Evolutionary conservation across 179 eudicot species (phyloP).

Genomic region (Pouteria campechiana): DNA sequence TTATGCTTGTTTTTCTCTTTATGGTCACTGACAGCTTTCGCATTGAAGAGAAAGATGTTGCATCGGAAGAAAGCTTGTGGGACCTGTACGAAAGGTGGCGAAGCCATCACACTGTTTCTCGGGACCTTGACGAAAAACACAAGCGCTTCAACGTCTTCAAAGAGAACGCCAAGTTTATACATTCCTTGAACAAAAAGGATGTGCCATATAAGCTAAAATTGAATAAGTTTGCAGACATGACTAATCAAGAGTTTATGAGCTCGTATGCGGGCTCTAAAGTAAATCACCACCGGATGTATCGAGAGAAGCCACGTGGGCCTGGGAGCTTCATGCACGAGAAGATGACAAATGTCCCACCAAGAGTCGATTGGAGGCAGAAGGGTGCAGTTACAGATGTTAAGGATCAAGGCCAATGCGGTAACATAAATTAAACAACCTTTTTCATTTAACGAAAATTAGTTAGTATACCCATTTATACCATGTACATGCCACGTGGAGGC

Average conservation of each 20-base stretch:
- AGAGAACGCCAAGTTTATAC: conserved; percentile 56
- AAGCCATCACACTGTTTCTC: conserved; percentile 72
- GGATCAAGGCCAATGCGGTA: conserved; percentile 92
- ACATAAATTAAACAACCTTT: too few species aligned
- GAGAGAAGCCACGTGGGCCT: conserved; percentile 17
- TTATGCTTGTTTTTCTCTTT: conserved; percentile 32
- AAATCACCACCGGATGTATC: conserved; percentile 44
- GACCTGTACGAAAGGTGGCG: conserved; percentile 87
- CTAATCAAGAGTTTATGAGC: conserved; percentile 52
- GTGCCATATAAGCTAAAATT: conserved; percentile 67
- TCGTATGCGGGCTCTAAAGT: conserved; percentile 50
- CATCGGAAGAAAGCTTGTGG: conserved; percentile 68
- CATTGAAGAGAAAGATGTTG: conserved; percentile 58
- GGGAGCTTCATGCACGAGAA: conserved; percentile 51
- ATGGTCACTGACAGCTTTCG: conserved; percentile 40
- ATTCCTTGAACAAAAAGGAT: conserved; percentile 47
- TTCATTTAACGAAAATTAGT: too few species aligned
- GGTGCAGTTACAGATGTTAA: conserved; percentile 67
- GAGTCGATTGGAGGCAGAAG: conserved; percentile 77
- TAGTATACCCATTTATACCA: too few species aligned
- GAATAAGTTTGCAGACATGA: conserved; percentile 74
- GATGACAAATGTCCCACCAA: conserved; percentile 33
- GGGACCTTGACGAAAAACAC: conserved; percentile 59
- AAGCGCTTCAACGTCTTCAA: conserved; percentile 76
- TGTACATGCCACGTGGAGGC: too few species aligned